Evolutionary conservation across 352 stramenopile genomes (phyloP).

Genomic region (Poterioochromonas sp.): DNA sequence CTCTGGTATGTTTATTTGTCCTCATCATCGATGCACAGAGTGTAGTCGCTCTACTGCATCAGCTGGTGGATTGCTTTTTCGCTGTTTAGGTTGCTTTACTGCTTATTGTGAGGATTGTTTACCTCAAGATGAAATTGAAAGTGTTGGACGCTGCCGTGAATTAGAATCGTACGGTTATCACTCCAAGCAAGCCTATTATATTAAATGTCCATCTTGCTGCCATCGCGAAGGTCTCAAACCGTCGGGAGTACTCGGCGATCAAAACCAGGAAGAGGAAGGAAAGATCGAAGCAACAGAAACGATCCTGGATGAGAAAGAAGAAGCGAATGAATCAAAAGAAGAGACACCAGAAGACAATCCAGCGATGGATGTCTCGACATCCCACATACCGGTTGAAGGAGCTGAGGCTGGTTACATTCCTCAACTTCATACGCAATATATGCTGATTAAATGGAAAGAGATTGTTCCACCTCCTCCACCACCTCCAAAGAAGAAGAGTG

Average conservation of each 20-base stretch:
- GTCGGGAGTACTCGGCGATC: background rate
- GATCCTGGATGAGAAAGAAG: background rate
- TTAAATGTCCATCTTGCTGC: conserved; percentile 47
- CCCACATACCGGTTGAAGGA: background rate
- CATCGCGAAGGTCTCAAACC: background rate
- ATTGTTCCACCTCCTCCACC: conserved; percentile 4
- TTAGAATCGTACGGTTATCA: conserved; percentile 55
- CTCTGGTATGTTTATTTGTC: conserved; percentile 49
- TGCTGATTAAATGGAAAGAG: conserved; percentile 9
- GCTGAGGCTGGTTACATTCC: background rate
- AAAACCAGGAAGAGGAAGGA: background rate
- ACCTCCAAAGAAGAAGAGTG: conserved; percentile 2
- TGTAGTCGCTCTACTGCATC: conserved; percentile 50
- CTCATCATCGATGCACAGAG: conserved; percentile 53
- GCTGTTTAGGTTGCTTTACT: conserved; percentile 53
- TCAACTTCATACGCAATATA: background rate
- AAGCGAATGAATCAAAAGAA: background rate
- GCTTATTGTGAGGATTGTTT: conserved; percentile 62
- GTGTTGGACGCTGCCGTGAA: conserved; percentile 45
- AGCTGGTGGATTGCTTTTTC: conserved; percentile 58
- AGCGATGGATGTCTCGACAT: background rate
- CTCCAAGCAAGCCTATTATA: conserved; percentile 51
- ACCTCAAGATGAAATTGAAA: conserved; percentile 47
- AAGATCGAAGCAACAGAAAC: background rate
- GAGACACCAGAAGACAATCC: background rate